phyloP scores from a whole-genome alignment of 1,284 basidiomycete genomes.

The Puccinia horiana region DNA sequence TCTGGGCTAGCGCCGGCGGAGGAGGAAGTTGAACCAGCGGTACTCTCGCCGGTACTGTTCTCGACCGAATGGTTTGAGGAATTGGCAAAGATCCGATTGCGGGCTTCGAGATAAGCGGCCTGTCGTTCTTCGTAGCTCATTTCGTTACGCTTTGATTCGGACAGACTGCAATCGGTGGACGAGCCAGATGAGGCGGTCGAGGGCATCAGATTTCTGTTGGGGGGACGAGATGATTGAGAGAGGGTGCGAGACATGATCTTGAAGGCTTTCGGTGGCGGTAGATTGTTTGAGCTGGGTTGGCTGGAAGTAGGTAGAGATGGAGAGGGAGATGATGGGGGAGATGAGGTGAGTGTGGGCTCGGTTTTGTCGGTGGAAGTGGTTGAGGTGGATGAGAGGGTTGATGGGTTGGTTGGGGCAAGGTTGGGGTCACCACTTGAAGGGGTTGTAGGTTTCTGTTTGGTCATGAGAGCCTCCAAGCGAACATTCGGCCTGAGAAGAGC shows the following conservation, averaged over 20 bases:
- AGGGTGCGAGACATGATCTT: constrained; percentile 48
- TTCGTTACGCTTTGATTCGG: constrained; percentile 22
- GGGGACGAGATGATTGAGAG: constrained; percentile 23
- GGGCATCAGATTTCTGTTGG: not conserved
- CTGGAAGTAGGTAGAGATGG: not conserved
- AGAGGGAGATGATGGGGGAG: not conserved
- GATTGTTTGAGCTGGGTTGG: not conserved
- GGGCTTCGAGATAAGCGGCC: constrained; percentile 45
- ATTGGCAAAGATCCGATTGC: constrained; percentile 45
- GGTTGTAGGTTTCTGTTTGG: constrained; percentile 27
- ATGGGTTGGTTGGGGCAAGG: not conserved
- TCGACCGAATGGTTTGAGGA: not conserved
- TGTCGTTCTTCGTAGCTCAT: constrained; percentile 43
- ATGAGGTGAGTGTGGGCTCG: not conserved
- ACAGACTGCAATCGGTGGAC: constrained; percentile 15
- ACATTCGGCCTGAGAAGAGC: constrained; percentile 13
- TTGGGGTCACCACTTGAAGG: not conserved
- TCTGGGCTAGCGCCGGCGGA: not conserved
- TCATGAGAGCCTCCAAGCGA: constrained; percentile 35
- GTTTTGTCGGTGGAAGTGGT: not conserved
- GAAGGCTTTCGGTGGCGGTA: constrained; percentile 23
- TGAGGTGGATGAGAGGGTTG: not conserved
- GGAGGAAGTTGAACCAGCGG: constrained; percentile 15
- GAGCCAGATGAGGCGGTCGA: constrained; percentile 25
- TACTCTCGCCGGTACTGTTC: not conserved